Evolutionary conservation across 805 yeast species (phyloP), one percentile per base, ranked within the genome.

Genomic region (Hanseniaspora nectarophila): DNA sequence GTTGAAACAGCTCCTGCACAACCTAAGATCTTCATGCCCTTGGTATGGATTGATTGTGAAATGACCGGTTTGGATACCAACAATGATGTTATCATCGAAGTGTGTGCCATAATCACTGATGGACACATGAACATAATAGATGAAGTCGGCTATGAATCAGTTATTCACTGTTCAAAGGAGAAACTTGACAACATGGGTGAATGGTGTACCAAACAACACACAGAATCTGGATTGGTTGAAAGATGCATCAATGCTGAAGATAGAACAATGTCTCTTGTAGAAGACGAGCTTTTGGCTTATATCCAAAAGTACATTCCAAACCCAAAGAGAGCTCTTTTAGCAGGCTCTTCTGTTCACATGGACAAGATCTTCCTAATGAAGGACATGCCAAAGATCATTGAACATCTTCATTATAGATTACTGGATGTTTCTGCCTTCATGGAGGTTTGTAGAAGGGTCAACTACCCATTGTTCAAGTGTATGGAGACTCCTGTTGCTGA

Each of bases 41-140:
- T 90, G 18, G 94, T 92, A 4, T 92, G 98, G 98, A 74, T 92
- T 16, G 98, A 92, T 68, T 92, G 97, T 67, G 98, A 92, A 65
- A 92, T 92, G 98, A 92, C 99, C 0, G 99, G 99, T 0, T 69
- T 92, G 37, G 83, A 90, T 59, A 79, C 81, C n/a, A 65, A 68
- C 45, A 72, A 73, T n/a, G 97, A 92, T 63, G 78, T 76, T 54
- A 89, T 92, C 59, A 85, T 92, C 55, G 98, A 92, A 66, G 81
- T 92, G 26, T 86, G 96, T 63, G 88, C 96, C 63, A 70, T 90
- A 37, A 72, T 92, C 43, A 92, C 99, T 1, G 95, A 90, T 61
- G 87, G 85, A 9, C 69, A 86, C 54, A 72, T 92, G 55, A 77
- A 84, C 51, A 59, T 85, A 3, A 68, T 87, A 1, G 94, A 86